Evolutionary conservation across 345 rosid genomes (phyloP).

Genomic region (Orychophragmus violaceus): DNA sequence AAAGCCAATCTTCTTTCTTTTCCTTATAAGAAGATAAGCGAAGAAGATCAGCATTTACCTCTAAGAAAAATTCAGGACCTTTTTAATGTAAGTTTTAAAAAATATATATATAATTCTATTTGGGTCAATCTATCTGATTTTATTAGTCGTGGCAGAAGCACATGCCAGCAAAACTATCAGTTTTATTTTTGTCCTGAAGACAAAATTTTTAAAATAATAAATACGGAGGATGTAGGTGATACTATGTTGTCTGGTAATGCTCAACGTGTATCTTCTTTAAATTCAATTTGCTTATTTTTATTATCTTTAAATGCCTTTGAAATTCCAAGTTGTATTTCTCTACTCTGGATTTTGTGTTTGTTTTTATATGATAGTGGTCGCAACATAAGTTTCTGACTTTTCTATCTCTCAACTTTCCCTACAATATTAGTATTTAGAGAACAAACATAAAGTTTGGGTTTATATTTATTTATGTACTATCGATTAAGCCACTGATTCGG

Average conservation of each 20-base stretch:
- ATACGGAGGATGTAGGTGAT: slow-evolving; percentile 25
- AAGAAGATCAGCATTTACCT: slow-evolving; percentile 18
- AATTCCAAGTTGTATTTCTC: slow-evolving; percentile 14
- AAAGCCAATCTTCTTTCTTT: background rate
- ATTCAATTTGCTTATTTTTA: background rate
- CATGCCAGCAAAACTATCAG: slow-evolving; percentile 20
- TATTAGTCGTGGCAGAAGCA: slow-evolving; percentile 15
- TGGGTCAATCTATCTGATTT: slow-evolving; percentile 1
- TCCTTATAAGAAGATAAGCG: background rate
- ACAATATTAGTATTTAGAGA: background rate
- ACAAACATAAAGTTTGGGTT: background rate
- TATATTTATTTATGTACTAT: background rate
- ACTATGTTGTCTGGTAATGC: slow-evolving; percentile 28
- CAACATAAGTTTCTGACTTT: slow-evolving; percentile 22
- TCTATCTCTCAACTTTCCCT: slow-evolving; percentile 11
- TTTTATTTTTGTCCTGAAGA: background rate
- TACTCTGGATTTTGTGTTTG: slow-evolving; percentile 23
- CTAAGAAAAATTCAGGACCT: background rate
- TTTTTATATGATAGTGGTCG: slow-evolving; percentile 22
- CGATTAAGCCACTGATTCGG: background rate
- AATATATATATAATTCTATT: background rate
- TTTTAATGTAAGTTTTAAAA: slow-evolving; percentile 7
- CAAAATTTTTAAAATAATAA: slow-evolving; percentile 10
- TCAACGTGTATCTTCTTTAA: slow-evolving; percentile 23
- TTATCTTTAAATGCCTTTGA: slow-evolving; percentile 5